Evolutionary conservation across 2,329 filamentous ascomycete species (phyloP).

Genomic region (Talaromyces sp.): DNA sequence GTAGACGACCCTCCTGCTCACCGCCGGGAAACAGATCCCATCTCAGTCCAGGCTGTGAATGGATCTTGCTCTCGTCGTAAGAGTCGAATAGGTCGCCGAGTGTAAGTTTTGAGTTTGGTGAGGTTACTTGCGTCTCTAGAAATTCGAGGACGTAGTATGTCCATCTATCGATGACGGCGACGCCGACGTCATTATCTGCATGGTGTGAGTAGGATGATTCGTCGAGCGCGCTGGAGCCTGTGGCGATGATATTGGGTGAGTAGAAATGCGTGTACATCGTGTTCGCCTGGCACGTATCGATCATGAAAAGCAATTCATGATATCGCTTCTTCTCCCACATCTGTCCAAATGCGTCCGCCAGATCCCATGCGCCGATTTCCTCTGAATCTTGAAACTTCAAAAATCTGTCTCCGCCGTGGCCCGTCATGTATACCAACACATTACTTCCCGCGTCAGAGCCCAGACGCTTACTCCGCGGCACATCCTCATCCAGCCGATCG

Average conservation of each 20-base stretch:
- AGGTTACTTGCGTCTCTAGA: conserved; percentile 82
- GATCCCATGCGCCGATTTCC: conserved; percentile 92
- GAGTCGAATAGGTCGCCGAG: conserved; percentile 93
- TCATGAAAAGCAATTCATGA: conserved; percentile 98
- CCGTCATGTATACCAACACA: conserved; percentile 98
- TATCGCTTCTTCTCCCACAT: conserved; percentile 99
- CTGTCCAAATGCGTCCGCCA: conserved; percentile 96
- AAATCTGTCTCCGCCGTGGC: conserved; percentile 96
- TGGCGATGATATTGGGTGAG: conserved; percentile 96
- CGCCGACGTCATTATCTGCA: conserved; percentile 94
- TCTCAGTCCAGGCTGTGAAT: conserved; percentile 83
- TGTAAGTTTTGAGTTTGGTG: conserved; percentile 81
- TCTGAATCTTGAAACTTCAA: conserved; percentile 98
- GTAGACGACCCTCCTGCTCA: conserved; percentile 69
- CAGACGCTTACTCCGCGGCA: conserved; percentile 88
- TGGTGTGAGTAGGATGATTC: conserved; percentile 97
- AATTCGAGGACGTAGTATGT: conserved; percentile 99
- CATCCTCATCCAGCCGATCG: conserved; percentile 89
- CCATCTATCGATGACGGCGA: conserved; percentile 96
- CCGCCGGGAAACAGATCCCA: conserved; percentile 94
- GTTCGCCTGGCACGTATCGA: conserved; percentile 98
- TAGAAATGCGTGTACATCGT: conserved; percentile 99
- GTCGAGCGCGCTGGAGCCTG: conserved; percentile 91
- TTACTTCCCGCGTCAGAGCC: conserved; percentile 95
- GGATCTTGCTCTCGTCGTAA: conserved; percentile 92